Conservation (phyloP, 257 asterid genomes). For the Linaria vulgaris region DNA sequence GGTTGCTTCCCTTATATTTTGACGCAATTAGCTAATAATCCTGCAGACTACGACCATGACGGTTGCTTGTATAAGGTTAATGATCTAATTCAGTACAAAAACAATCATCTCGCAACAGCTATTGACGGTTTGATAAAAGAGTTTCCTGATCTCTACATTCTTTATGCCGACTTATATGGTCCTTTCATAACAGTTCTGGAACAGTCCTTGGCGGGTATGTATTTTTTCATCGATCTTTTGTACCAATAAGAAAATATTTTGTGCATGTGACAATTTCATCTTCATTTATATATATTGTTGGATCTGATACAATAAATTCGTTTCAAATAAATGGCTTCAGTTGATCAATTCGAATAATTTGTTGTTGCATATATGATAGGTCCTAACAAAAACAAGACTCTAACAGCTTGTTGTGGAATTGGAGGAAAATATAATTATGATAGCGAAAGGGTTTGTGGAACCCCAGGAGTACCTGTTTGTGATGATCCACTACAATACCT, state of each 20-base stretch:
- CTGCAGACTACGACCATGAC: constrained; percentile 1
- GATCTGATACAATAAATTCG: too few species aligned
- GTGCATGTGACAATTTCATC: too few species aligned
- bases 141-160: not conserved
- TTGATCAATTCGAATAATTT: too few species aligned
- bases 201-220: too few species aligned
- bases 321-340: too few species aligned
- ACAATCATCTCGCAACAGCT: constrained; percentile 1
- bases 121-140: not conserved
- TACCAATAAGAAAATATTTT: too few species aligned
- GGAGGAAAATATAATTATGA: constrained; percentile 9
- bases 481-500: constrained; percentile 9
- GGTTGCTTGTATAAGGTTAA: constrained; percentile 19
- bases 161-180: constrained; percentile 2
- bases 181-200: not conserved
- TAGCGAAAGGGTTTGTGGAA: not conserved
- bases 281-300: too few species aligned
- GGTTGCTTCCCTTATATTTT: constrained; percentile 20
- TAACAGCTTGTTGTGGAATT: constrained; percentile 7
- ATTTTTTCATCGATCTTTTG: too few species aligned
- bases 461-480: constrained; percentile 14
- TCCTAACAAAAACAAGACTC: too few species aligned
- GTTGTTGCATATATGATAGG: too few species aligned
- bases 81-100: constrained; percentile 2
- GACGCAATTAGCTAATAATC: not conserved